Conservation (phyloP, 257 asterid species). For the Scutellaria minor region DNA sequence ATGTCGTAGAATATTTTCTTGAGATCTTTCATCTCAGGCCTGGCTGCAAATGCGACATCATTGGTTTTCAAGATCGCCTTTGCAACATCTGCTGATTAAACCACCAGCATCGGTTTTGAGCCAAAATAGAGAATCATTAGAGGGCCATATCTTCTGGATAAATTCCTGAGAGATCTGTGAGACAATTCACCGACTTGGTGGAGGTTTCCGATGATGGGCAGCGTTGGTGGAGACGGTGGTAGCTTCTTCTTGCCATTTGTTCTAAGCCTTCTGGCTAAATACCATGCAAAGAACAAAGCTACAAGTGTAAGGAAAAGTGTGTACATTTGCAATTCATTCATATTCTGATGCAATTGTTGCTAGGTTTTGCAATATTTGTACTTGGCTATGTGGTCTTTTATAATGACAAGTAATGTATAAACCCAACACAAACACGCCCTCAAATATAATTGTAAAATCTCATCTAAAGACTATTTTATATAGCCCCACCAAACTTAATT, state of each 20-base stretch:
- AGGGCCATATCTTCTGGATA: slow-evolving; percentile 38
- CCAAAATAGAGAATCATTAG: slow-evolving; percentile 24
- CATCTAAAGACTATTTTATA: too few species aligned
- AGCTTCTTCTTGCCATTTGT: not conserved
- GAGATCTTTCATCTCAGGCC: too few species aligned
- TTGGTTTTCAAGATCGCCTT: too few species aligned
- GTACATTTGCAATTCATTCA: not conserved
- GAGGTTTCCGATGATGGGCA: slow-evolving; percentile 49
- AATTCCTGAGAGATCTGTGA: slow-evolving; percentile 31
- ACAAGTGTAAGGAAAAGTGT: not conserved
- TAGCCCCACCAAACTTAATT: too few species aligned
- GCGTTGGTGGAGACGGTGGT: slow-evolving; percentile 45
- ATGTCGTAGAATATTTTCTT: too few species aligned
- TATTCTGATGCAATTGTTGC: not conserved
- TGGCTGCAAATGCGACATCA: too few species aligned
- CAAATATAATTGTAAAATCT: too few species aligned
- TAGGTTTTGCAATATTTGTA: not conserved
- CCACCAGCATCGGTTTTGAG: too few species aligned
- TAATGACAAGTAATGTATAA: too few species aligned
- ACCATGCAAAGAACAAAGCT: not conserved
- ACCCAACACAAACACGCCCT: too few species aligned
- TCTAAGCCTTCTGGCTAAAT: not conserved
- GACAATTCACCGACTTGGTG: slow-evolving; percentile 39
- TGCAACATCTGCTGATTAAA: too few species aligned
- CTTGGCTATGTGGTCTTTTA: not conserved